Evolutionary conservation across 2,329 filamentous ascomycete genomes (phyloP).

Genomic region (Tolypocladium inflatum): DNA sequence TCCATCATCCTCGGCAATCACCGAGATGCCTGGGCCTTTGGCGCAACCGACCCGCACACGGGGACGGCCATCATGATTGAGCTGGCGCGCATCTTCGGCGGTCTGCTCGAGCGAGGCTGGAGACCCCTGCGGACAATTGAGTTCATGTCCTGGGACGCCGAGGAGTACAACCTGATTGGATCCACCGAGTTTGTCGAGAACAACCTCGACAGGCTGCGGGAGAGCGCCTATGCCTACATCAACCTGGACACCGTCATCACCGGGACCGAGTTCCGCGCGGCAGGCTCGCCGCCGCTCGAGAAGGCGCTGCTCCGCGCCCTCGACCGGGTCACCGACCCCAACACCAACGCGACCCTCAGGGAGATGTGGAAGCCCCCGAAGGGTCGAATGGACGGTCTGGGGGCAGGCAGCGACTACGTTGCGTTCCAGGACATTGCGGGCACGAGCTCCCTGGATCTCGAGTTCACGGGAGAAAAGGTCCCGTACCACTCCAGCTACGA

Average conservation of each 20-base stretch:
- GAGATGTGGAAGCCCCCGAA: slow-evolving; percentile 64
- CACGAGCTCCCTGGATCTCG: slow-evolving; percentile 76
- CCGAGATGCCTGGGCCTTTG: slow-evolving; percentile 86
- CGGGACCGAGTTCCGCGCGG: slow-evolving; percentile 64
- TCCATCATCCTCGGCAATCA: slow-evolving; percentile 88
- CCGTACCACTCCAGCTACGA: slow-evolving; percentile 84
- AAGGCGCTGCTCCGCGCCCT: slow-evolving; percentile 64
- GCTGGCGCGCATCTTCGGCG: slow-evolving; percentile 74
- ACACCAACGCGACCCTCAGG: slow-evolving; percentile 60
- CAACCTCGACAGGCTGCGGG: slow-evolving; percentile 61
- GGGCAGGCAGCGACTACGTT: slow-evolving; percentile 72
- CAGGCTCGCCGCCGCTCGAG: slow-evolving; percentile 72
- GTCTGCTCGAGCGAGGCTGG: slow-evolving; percentile 72
- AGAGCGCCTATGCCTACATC: slow-evolving; percentile 74
- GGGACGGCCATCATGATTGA: slow-evolving; percentile 90
- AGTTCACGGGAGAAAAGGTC: slow-evolving; percentile 57
- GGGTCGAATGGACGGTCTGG: slow-evolving; percentile 56
- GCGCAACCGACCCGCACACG: slow-evolving; percentile 74
- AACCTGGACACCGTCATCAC: slow-evolving; percentile 81
- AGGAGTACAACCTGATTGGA: slow-evolving; percentile 87
- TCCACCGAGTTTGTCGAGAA: slow-evolving; percentile 94
- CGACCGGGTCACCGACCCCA: slow-evolving; percentile 64
- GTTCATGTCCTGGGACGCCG: slow-evolving; percentile 94
- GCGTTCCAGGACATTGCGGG: slow-evolving; percentile 89
- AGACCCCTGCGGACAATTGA: slow-evolving; percentile 87